Evolutionary conservation across 202 grass and related monocot genomes (phyloP).

Genomic region (Dendrocalamus latiflorus): DNA sequence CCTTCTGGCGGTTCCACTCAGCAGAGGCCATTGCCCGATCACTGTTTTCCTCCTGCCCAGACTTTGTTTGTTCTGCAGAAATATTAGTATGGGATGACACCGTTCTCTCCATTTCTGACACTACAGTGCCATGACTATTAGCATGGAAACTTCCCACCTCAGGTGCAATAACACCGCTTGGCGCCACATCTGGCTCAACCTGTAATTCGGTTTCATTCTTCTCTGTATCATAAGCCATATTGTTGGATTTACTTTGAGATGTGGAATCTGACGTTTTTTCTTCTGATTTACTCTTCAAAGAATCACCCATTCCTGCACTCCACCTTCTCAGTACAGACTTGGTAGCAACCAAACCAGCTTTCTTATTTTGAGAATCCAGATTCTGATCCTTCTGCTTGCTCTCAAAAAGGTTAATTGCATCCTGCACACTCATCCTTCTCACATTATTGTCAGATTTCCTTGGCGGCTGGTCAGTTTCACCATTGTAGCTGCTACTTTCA

Average conservation of each 20-base stretch:
- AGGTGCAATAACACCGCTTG: constrained; percentile 7
- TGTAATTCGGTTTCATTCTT: constrained; percentile 46
- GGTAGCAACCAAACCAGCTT: constrained; percentile 52
- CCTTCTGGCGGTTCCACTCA: constrained; percentile 94
- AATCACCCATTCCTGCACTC: constrained; percentile 92
- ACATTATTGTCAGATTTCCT: constrained; percentile 77
- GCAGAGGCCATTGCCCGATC: constrained; percentile 57
- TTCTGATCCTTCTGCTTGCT: constrained; percentile 81
- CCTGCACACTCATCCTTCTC: constrained; percentile 94
- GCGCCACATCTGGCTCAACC: constrained; percentile 18
- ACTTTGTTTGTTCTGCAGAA: constrained; percentile 36
- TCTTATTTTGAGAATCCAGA: constrained; percentile 66
- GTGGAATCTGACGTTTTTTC: constrained; percentile 49
- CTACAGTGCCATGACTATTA: constrained; percentile 20
- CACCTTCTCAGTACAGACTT: constrained; percentile 91
- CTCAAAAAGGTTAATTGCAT: constrained; percentile 96
- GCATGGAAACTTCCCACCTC: constrained; percentile 26
- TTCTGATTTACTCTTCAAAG: constrained; percentile 40
- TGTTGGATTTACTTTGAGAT: constrained; percentile 46
- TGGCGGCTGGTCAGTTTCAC: constrained; percentile 56
- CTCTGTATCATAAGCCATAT: constrained; percentile 31
- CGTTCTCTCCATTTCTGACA: constrained; percentile 31
- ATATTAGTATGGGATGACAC: constrained; percentile 29
- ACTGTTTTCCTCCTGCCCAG: constrained; percentile 47
- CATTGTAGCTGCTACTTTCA: constrained; percentile 53